Base-by-base conservation (phyloP, 2,329 filamentous ascomycete genomes). In the Trichoderma atrobrunneum region DNA sequence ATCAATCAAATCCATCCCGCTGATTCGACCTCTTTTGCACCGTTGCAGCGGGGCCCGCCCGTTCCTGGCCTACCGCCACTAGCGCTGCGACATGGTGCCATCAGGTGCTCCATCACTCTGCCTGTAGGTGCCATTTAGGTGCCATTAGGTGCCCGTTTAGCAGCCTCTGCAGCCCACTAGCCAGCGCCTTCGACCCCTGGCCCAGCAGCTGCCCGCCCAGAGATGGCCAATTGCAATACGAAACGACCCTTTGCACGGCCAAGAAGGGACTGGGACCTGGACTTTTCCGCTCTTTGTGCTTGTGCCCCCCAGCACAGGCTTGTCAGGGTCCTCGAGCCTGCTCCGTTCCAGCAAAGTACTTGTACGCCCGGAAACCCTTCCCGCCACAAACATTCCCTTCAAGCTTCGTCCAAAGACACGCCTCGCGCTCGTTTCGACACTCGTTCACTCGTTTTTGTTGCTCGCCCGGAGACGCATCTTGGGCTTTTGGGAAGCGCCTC, bases 21-120 rank as follows among this genome's bases (percentile, higher is more conserved):
- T 51, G 43, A 43, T 54, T 54, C n/a, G 21, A 54, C 43, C 43
- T 21, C n/a, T 21, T 21, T 24, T 54, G 11, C 10, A 24, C 21
- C 48, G 48, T 68, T 63, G 64, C 64, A 72, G 70, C 57, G 61
- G 60, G 64, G 70, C 70, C 59, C 61, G 62, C 62, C 62, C 57
- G 70, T 72, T 62, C 70, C 64, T 72, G 63, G 64, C 54, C 70
- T 68, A 69, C 64, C 70, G 56, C 70, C 70, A 57, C 70, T 72
- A 72, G 70, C 64, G 70, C 70, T 36, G 70, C 64, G 39, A 56
- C 70, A 72, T 48, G 51, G 70, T 56, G 64, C 39, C 30, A 48
- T 67, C 28, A 36, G 30, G 43, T 28, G 68, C 69, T 32, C 57
- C 18, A 32, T 32, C 28, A 8, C 57, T 18, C 28, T 59, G 56